Conservation (phyloP, 192 early-diverging fungal species). For the Pilaira anomala region DNA sequence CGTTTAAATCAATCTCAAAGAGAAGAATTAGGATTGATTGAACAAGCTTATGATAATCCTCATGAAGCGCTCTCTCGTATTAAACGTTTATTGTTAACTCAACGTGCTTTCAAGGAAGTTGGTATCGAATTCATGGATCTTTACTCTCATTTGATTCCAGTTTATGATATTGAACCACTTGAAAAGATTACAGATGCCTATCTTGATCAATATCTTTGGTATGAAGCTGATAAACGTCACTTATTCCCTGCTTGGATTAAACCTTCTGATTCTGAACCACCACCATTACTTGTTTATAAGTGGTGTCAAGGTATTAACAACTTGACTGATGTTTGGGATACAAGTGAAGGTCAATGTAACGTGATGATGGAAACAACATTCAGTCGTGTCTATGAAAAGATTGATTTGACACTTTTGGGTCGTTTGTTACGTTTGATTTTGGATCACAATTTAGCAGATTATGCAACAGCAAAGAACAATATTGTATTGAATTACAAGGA, state of each 20-base stretch:
- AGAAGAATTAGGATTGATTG: slow-evolving; percentile 96
- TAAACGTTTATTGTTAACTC: slow-evolving; percentile 93
- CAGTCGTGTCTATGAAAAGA: slow-evolving; percentile 92
- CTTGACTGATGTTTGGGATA: slow-evolving; percentile 93
- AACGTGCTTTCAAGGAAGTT: slow-evolving; percentile 98
- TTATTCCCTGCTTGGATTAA: slow-evolving; percentile 99
- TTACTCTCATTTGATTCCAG: slow-evolving; percentile 94
- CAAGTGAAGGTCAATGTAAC: slow-evolving; percentile 83
- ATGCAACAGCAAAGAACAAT: slow-evolving; percentile 99
- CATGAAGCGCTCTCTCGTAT: slow-evolving; percentile 84
- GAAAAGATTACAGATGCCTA: slow-evolving; percentile 99
- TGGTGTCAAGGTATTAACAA: slow-evolving; percentile 99
- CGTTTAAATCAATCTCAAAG: slow-evolving; percentile 94
- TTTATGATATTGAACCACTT: slow-evolving; percentile 98
- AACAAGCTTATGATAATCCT: slow-evolving; percentile 97
- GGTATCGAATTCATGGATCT: slow-evolving; percentile 99
- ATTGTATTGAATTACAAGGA: slow-evolving; percentile 97
- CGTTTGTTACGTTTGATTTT: slow-evolving; percentile 91
- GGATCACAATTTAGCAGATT: slow-evolving; percentile 99
- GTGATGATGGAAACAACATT: slow-evolving; percentile 96
- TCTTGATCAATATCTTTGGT: slow-evolving; percentile 99
- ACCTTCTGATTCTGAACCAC: slow-evolving; percentile 93
- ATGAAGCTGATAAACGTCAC: slow-evolving; percentile 96
- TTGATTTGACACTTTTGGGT: slow-evolving; percentile 94
- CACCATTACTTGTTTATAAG: slow-evolving; percentile 96